Conservation (phyloP, 495 filamentous ascomycete species). For the Neurospora sp. region DNA sequence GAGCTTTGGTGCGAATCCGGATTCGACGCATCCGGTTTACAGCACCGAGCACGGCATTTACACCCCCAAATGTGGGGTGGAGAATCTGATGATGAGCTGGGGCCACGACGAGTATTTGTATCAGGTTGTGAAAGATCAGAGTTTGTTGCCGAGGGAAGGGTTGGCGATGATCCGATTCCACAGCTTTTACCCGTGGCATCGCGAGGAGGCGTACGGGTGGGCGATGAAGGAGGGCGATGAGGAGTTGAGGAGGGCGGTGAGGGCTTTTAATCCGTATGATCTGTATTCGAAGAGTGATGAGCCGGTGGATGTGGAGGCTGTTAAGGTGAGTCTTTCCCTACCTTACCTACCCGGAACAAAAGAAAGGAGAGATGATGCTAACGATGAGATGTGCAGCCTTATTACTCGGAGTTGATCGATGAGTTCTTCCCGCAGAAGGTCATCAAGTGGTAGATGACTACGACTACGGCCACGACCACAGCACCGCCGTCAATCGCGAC, state of each 20-base stretch:
- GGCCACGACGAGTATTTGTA: constrained; percentile 91
- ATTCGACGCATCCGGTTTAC: constrained; percentile 55
- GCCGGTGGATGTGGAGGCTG: constrained; percentile 58
- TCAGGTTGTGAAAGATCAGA: constrained; percentile 70
- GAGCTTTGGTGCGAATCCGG: constrained; percentile 63
- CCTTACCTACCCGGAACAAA: neutral
- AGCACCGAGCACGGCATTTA: constrained; percentile 70
- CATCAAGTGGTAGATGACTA: constrained; percentile 55
- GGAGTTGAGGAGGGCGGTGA: constrained; percentile 67
- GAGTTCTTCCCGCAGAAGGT: constrained; percentile 73
- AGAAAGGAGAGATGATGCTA: neutral
- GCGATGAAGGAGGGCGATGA: constrained; percentile 76
- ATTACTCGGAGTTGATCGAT: constrained; percentile 75
- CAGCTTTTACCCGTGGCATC: constrained; percentile 86
- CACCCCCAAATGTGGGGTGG: constrained; percentile 60
- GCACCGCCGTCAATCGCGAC: too few species aligned
- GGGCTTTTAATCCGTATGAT: constrained; percentile 85
- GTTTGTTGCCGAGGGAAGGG: constrained; percentile 63
- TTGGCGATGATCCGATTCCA: constrained; percentile 88
- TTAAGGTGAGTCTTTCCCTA: constrained; percentile 43
- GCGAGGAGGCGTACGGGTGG: constrained; percentile 61
- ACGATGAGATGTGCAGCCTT: constrained; percentile 41
- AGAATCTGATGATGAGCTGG: constrained; percentile 83
- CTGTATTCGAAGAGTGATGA: constrained; percentile 87
- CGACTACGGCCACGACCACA: too few species aligned